These are phyloP conservation scores for Taphrina betulina DNA, from an alignment of 1,139 yeast genomes.

Conservation along the genomic window DNA sequence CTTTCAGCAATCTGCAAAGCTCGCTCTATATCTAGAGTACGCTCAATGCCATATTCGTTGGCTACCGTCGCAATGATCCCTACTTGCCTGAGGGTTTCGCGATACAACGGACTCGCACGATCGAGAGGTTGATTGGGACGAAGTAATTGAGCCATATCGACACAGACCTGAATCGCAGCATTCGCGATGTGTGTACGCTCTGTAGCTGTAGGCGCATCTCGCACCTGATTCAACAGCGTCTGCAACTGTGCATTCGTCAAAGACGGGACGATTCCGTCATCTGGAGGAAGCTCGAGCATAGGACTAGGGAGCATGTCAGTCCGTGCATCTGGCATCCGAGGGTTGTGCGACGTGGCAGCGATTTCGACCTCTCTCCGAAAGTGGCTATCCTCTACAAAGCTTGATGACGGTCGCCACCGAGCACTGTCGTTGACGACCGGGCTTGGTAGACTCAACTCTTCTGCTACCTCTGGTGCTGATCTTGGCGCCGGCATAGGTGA, in stretches of 20 bases:
- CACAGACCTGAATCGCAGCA: slow-evolving; percentile 25
- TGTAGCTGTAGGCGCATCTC: slow-evolving; percentile 34
- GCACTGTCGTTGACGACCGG: neutral
- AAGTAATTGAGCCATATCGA: neutral
- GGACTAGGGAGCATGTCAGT: neutral
- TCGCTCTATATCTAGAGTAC: slow-evolving; percentile 18
- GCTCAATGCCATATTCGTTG: slow-evolving; percentile 9
- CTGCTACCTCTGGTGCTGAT: slow-evolving; percentile 8
- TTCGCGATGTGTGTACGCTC: slow-evolving; percentile 32
- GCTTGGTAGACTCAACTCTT: neutral
- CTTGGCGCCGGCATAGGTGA: slow-evolving; percentile 13
- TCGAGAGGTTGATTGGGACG: neutral
- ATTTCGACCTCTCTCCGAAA: neutral
- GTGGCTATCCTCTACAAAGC: too few species aligned
- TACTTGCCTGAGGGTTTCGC: slow-evolving; percentile 12
- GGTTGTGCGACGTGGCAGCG: neutral
- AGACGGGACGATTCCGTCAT: neutral
- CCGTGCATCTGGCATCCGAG: neutral
- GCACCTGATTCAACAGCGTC: slow-evolving; percentile 14
- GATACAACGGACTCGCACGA: slow-evolving; percentile 11
- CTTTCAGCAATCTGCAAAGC: slow-evolving; percentile 18
- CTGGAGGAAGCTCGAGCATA: neutral
- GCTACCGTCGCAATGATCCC: slow-evolving; percentile 8
- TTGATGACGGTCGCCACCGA: too few species aligned
- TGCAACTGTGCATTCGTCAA: neutral